Percentiles rank a stretch among this genome's conserved stretches.
Conservation (phyloP, 1,139 yeast species). For the Blastobotrys capitulatus region DNA sequence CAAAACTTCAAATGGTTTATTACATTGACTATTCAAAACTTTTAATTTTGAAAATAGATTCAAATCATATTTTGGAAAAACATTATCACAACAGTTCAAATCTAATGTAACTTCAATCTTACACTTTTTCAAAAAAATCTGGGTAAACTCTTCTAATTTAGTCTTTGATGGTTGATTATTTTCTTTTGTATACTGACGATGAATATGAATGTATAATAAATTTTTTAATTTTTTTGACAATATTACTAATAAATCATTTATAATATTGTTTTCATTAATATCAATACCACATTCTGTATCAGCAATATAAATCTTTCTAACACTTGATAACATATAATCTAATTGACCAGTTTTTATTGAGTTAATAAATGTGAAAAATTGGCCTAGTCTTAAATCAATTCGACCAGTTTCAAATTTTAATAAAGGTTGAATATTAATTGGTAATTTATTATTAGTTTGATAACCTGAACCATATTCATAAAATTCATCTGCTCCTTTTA, state of each 20-base stretch:
- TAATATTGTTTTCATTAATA: not conserved
- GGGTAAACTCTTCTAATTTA: not conserved
- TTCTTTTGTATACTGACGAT: not conserved
- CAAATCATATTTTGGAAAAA: not conserved
- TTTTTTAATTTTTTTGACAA: not conserved
- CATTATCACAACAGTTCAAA: not conserved
- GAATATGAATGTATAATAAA: not conserved
- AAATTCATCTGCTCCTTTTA: not conserved
- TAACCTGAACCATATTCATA: not conserved
- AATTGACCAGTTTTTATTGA: not conserved
- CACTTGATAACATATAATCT: not conserved
- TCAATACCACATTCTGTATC: constrained; percentile 1
- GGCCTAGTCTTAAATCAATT: not conserved
- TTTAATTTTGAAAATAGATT: not conserved
- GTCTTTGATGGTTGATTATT: not conserved
- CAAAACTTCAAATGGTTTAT: not conserved
- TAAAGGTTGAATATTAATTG: not conserved
- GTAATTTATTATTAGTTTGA: not conserved
- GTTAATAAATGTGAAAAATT: not conserved
- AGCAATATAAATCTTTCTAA: not conserved
- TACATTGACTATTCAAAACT: not conserved
- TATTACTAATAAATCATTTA: constrained; percentile 1
- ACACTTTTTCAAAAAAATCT: not conserved
- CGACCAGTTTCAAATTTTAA: constrained; percentile 1
- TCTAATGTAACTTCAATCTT: not conserved